Conservation (phyloP, 1,139 yeast species). For the Sugiyamaella castrensis region DNA sequence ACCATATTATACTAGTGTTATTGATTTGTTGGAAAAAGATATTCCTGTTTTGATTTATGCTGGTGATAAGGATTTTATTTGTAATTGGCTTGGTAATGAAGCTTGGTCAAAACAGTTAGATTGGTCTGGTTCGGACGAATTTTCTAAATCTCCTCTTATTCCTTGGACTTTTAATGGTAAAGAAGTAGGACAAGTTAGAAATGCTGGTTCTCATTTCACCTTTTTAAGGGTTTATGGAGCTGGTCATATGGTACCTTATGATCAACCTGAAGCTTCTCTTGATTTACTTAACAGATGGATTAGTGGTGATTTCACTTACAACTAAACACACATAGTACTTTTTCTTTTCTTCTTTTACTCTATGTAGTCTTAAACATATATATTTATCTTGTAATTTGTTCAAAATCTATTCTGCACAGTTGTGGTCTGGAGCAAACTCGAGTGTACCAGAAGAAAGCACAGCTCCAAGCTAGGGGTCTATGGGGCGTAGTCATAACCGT, state of each 20-base stretch:
- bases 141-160: constrained; percentile 34
- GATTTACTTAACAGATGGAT: constrained; percentile 83
- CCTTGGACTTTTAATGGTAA: constrained; percentile 45
- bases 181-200: constrained; percentile 64
- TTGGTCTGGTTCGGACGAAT: constrained; percentile 48
- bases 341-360: not conserved
- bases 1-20: constrained; percentile 63
- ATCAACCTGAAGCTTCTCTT: constrained; percentile 71
- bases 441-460: no score
- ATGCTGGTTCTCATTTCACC: constrained; percentile 50
- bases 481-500: no score
- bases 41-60: constrained; percentile 81
- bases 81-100: constrained; percentile 86
- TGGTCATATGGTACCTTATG: constrained; percentile 74
- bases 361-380: no score
- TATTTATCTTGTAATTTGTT: no score
- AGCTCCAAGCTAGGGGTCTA: no score
- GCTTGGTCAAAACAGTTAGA: constrained; percentile 72
- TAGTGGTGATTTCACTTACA: constrained; percentile 36
- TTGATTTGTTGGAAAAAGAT: constrained; percentile 54
- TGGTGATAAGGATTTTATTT: constrained; percentile 85
- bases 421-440: no score
- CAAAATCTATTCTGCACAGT: no score
- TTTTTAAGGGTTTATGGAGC: constrained; percentile 64
- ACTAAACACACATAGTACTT: constrained; percentile 3